Percentiles rank a stretch among this genome's conserved stretches.
phyloP scores from a whole-genome alignment of 2,329 filamentous ascomycete genomes.

The Penicillium sp. region DNA sequence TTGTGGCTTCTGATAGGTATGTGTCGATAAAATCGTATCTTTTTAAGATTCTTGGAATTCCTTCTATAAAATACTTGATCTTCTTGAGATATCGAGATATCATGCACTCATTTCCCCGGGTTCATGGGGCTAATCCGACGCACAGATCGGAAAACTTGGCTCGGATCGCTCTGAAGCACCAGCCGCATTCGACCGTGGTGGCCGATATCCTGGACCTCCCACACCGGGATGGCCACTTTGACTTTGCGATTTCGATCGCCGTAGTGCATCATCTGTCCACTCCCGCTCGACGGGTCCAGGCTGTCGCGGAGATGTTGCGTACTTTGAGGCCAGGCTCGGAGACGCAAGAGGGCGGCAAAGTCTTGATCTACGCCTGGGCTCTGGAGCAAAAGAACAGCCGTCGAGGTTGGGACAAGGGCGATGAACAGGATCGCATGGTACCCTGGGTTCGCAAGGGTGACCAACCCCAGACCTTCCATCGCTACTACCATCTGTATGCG shows the following conservation, averaged over 20 bases:
- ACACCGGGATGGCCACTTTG: slow-evolving; percentile 62
- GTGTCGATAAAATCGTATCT: slow-evolving; percentile 22
- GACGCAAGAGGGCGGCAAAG: slow-evolving; percentile 53
- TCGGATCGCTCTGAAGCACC: slow-evolving; percentile 55
- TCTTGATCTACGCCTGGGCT: slow-evolving; percentile 90
- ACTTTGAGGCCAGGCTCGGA: slow-evolving; percentile 50
- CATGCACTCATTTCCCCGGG: slow-evolving; percentile 6
- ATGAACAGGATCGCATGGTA: slow-evolving; percentile 87
- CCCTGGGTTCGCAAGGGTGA: slow-evolving; percentile 74
- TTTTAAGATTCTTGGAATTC: slow-evolving; percentile 26
- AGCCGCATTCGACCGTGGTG: slow-evolving; percentile 65
- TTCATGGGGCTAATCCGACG: slow-evolving; percentile 6
- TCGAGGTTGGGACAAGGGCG: slow-evolving; percentile 79
- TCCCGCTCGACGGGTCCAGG: slow-evolving; percentile 64
- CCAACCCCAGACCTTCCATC: slow-evolving; percentile 61
- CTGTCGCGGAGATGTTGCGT: slow-evolving; percentile 66
- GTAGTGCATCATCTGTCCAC: slow-evolving; percentile 93
- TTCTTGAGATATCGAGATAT: slow-evolving; percentile 16
- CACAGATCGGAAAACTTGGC: slow-evolving; percentile 56
- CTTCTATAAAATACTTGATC: slow-evolving; percentile 26
- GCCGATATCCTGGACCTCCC: slow-evolving; percentile 83
- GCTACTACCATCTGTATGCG: slow-evolving; percentile 92
- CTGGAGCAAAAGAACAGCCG: slow-evolving; percentile 85
- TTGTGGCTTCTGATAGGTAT: slow-evolving; percentile 81
- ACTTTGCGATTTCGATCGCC: slow-evolving; percentile 92